Percentiles rank a stretch among this genome's conserved stretches.
Conservation (phyloP, 305 asterid species). For the Fraxinus nigra region DNA sequence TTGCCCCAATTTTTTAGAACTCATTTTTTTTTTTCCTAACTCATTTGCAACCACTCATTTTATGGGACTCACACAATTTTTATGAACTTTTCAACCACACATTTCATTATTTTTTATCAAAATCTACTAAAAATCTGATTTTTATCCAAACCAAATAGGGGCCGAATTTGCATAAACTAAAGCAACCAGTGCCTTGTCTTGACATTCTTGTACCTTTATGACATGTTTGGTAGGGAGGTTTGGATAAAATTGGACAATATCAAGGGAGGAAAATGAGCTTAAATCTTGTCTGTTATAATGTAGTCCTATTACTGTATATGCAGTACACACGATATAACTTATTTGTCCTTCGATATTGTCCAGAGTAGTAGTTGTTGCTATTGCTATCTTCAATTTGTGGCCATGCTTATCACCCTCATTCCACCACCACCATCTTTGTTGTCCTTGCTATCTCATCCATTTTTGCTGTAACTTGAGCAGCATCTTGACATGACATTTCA, state of each 20-base stretch:
- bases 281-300: neutral
- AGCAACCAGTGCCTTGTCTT: neutral
- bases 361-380: neutral
- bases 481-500: conserved; percentile 15
- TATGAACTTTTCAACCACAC: neutral
- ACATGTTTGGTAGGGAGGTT: neutral
- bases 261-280: neutral
- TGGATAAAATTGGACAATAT: neutral
- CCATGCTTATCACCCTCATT: neutral
- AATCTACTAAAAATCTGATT: neutral
- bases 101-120: neutral
- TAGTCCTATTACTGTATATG: neutral
- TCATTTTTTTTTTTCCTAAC: neutral
- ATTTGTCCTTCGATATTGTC: neutral
- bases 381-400: neutral
- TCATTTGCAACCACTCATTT: neutral
- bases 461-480: neutral
- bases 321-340: neutral
- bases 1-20: neutral
- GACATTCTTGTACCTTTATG: neutral
- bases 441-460: neutral
- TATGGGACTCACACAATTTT: neutral
- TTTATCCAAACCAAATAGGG: neutral
- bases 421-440: neutral
- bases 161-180: neutral